Evolutionary conservation across 2,329 filamentous ascomycete genomes (phyloP), one percentile per base, ranked within the genome.

Genomic region (Cercospora sp.): DNA sequence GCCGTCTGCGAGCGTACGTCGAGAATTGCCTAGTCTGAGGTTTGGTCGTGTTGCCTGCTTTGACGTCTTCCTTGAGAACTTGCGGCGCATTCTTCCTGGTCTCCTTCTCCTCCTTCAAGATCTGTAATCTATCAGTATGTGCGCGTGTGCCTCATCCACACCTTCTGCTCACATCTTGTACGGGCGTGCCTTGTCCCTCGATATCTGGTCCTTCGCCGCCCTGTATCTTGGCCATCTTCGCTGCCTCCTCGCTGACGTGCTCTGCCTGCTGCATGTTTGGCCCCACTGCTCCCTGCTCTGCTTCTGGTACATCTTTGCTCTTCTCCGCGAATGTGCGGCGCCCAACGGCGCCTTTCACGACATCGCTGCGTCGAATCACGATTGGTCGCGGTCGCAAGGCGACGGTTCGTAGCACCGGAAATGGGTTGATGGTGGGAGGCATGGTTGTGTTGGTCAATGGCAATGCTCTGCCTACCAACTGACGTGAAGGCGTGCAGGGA

Each of bases 171-270:
- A 90, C 89, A 80, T 91, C 89, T 77, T 88, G 84, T 70, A 91
- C 84, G 7, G 88, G 88, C 60, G 89, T 89, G 16, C 89, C 89
- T 76, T 90, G 87, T 3, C 72, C 72, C 60, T 86, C 83, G 39
- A 90, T 75, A 74, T 91, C 89, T 20, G 89, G 89, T 28, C 85
- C 83, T 65, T 83, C 78, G 64, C 83, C 80, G 64, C 87, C 86
- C 74, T 83, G 87, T 28, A 87, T 85, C 74, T 87, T 83, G 28
- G 84, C 85, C 71, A 86, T 84, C 72, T 86, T 85, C 45, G 85
- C 85, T 33, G 88, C 88, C 77, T 91, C 89, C 75, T 91, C 87
- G 70, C 85, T 89, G 31, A 90, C 86, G 80, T 88, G 84, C 51
- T 86, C 85, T 63, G 88, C 79, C 31, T 83, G 75, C 69, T 86